phyloP scores from a whole-genome alignment of 345 rosid species.

The Chamaenerion angustifolium region DNA sequence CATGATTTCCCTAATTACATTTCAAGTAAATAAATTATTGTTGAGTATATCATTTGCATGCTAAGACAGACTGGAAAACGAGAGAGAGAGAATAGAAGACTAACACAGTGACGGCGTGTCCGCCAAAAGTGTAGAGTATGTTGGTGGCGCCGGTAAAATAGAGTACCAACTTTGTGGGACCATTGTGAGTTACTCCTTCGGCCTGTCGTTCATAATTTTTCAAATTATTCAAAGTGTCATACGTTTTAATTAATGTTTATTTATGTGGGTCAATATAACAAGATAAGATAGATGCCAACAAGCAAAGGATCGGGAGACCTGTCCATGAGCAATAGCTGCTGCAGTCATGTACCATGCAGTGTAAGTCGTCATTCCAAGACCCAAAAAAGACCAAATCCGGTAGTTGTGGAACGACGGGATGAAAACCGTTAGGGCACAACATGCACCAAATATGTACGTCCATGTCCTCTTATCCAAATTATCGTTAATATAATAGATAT shows the following conservation, averaged over 20 bases:
- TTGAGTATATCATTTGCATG: too few species aligned
- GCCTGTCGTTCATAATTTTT: background rate
- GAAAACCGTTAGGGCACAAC: too few species aligned
- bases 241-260: too few species aligned
- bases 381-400: background rate
- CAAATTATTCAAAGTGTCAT: too few species aligned
- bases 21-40: too few species aligned
- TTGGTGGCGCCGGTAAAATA: constrained; percentile 37
- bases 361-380: constrained; percentile 5
- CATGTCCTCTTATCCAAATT: too few species aligned
- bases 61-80: too few species aligned
- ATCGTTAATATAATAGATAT: background rate
- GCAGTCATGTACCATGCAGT: constrained; percentile 6
- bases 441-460: too few species aligned
- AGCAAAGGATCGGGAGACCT: too few species aligned
- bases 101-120: constrained; percentile 37
- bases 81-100: background rate
- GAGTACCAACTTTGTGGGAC: constrained; percentile 18
- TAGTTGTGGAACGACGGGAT: too few species aligned
- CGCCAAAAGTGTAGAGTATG: constrained; percentile 33
- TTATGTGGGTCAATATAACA: too few species aligned
- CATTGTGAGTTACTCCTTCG: constrained; percentile 18
- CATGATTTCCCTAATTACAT: constrained; percentile 22
- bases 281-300: too few species aligned
- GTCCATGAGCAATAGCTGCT: constrained; percentile 6